phyloP scores from a whole-genome alignment of 2,329 filamentous ascomycete species.

The Setomelanomma holmii region DNA sequence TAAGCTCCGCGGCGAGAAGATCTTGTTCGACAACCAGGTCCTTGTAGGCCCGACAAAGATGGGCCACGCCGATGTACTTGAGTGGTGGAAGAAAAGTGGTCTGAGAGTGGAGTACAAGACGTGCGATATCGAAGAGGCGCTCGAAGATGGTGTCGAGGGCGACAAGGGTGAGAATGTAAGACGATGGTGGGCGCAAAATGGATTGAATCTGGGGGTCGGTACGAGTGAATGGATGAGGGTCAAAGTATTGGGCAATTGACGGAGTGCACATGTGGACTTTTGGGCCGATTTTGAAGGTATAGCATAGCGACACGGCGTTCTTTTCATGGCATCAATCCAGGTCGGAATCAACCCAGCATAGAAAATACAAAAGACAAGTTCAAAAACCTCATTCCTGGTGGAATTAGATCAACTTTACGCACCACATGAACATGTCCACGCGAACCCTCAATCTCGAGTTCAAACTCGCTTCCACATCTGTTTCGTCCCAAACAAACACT shows the following conservation, averaged over 20 bases:
- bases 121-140: slow-evolving; percentile 92
- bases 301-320: neutral
- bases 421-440: too few species aligned
- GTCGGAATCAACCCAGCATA: neutral
- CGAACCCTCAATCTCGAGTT: too few species aligned
- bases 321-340: neutral
- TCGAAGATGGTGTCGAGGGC: slow-evolving; percentile 81
- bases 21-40: slow-evolving; percentile 83
- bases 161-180: slow-evolving; percentile 74
- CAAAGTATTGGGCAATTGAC: slow-evolving; percentile 62
- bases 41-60: slow-evolving; percentile 87
- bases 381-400: too few species aligned
- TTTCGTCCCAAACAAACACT: too few species aligned
- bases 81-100: slow-evolving; percentile 87
- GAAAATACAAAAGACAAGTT: neutral
- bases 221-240: slow-evolving; percentile 91
- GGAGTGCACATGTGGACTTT: too few species aligned
- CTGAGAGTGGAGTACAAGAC: slow-evolving; percentile 90
- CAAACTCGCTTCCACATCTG: too few species aligned
- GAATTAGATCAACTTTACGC: too few species aligned
- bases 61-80: slow-evolving; percentile 81
- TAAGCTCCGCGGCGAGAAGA: slow-evolving; percentile 73
- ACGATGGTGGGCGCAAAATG: slow-evolving; percentile 87
- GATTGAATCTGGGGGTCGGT: slow-evolving; percentile 78
- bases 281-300: too few species aligned